Evolutionary conservation across 345 rosid genomes (phyloP).

Genomic region (Durio zibethinus): DNA sequence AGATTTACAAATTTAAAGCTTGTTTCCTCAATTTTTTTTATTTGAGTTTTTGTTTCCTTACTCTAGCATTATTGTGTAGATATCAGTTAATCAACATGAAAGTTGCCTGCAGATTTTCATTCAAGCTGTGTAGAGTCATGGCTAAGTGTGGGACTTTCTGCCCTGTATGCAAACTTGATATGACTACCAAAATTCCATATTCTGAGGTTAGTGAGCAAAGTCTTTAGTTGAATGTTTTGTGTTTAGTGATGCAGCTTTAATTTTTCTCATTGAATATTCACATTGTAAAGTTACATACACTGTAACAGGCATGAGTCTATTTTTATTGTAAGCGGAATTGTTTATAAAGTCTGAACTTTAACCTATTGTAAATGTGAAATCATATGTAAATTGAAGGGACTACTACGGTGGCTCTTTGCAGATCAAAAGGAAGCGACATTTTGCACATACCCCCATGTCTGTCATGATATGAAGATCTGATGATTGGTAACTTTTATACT

Average conservation of each 20-base stretch:
- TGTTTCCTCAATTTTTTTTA: background rate
- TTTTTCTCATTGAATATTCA: background rate
- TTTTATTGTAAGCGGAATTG: background rate
- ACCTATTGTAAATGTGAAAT: conserved; percentile 4
- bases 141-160: conserved; percentile 74
- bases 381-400: background rate
- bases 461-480: background rate
- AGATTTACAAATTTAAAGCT: background rate
- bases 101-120: conserved; percentile 59
- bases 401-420: background rate
- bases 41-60: background rate
- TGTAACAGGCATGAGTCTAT: background rate
- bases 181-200: conserved; percentile 34
- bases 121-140: conserved; percentile 61
- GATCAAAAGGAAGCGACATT: background rate
- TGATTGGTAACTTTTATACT: background rate
- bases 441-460: background rate
- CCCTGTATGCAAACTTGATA: conserved; percentile 80
- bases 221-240: conserved; percentile 8
- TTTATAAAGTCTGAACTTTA: background rate
- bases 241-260: background rate
- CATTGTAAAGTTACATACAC: background rate
- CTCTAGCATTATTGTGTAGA: background rate
- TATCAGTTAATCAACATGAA: conserved; percentile 22
- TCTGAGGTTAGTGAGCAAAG: conserved; percentile 38